Base-by-base conservation (phyloP, 2,329 filamentous ascomycete genomes). In the Neopestalotiopsis sp. region DNA sequence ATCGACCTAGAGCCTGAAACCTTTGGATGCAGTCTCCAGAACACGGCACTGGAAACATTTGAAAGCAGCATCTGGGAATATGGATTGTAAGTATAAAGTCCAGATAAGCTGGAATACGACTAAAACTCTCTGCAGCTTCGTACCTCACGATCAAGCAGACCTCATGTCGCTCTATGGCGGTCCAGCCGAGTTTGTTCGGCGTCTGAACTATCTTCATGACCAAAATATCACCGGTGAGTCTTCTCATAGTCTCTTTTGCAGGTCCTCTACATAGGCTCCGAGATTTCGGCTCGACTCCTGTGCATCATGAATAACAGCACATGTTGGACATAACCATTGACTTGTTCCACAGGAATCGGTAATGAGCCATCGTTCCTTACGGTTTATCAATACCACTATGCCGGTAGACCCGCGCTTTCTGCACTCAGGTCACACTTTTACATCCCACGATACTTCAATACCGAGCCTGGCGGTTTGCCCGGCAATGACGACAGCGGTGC, bases 61-160 rank as follows among this genome's bases (percentile, higher is more conserved):
- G 92, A 94, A 77, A 90, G 88, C 58, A 90, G 88, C 70, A 82
- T 88, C 1, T 94, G 92, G 92, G 87, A 93, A 67, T 94, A 94
- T 75, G 88, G 88, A 17, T 94, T 93, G 85, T 88, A 74, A 72
- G 85, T 1, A 30, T 30, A 4, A 30, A 2, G 4, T 5, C 4
- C 0, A 10, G 5, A 59, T 4, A 3, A 5, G 1, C 24, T n/a
- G 9, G 12, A n/a, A 4, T 49, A 13, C 2, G 0, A 10, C 5
- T 24, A 24, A 66, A 17, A 1, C 9, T 3, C 40, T 12, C 58
- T 12, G 28, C 4, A 83, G 82, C 73, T 88, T 84, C 69, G 86
- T 88, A 3, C 87, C 87, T 0, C 87, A 88, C 74, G 84, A 87
- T 70, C 84, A 86, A 70, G 84, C 78, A 1, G 78, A 81, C 1